A percentile compares a stretch with the other conserved stretches of the same genome.
Conservation (phyloP, 116 monocot species). For the Phalaenopsis hybrid region DNA sequence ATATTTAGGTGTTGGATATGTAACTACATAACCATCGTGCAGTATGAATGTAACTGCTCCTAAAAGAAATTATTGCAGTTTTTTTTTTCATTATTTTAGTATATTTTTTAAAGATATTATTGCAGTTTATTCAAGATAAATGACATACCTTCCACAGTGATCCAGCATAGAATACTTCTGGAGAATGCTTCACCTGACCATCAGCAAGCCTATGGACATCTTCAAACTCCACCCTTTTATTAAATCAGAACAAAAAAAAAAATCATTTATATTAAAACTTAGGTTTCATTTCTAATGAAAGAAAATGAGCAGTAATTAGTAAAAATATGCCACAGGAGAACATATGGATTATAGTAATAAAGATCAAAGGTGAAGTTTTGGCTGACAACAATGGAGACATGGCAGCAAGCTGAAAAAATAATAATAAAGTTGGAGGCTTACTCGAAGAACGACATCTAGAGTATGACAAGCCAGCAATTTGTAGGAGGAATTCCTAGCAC, state of each 20-base stretch:
- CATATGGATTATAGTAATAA: background rate
- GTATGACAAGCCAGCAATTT: too few species aligned
- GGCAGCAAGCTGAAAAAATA: too few species aligned
- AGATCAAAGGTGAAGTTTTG: too few species aligned
- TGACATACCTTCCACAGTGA: conserved; percentile 92
- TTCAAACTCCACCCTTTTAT: conserved; percentile 75
- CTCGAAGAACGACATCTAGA: too few species aligned
- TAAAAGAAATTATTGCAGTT: too few species aligned
- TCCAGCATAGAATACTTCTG: conserved; percentile 94
- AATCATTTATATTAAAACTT: background rate
- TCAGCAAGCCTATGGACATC: conserved; percentile 85
- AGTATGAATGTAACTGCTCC: too few species aligned
- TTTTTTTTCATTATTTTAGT: too few species aligned
- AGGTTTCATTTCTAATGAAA: background rate
- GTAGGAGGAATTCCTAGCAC: too few species aligned
- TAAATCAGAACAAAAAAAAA: conserved; percentile 1
- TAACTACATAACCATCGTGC: too few species aligned
- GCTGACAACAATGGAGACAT: too few species aligned
- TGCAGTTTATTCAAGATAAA: conserved; percentile 2
- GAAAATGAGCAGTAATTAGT: background rate
- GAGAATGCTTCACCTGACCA: conserved; percentile 95
- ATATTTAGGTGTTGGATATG: too few species aligned
- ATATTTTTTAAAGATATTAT: background rate
- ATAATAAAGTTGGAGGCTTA: too few species aligned
- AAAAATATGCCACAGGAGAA: background rate